Conservation (phyloP, 352 stramenopile species). For the Globisporangium heterothallicum region DNA sequence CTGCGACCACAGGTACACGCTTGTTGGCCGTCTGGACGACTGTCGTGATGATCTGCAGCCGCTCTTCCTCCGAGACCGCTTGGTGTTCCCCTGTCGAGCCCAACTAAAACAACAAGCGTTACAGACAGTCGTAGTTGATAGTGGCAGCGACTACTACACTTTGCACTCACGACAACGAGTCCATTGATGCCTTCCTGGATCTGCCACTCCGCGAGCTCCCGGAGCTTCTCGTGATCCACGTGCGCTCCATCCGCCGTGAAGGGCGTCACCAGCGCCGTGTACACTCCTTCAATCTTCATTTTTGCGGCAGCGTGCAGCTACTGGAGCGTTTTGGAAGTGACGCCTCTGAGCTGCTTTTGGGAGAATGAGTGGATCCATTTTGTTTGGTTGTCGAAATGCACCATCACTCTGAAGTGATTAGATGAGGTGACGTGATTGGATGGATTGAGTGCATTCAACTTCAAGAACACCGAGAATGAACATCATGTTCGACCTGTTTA, state of each 20-base stretch:
- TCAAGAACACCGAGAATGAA: no score
- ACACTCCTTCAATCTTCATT: slow-evolving; percentile 78
- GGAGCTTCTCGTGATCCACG: slow-evolving; percentile 92
- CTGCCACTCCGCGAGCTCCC: slow-evolving; percentile 90
- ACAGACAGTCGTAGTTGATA: neutral
- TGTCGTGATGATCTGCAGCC: slow-evolving; percentile 90
- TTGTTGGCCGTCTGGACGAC: slow-evolving; percentile 74
- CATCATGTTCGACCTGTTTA: no score
- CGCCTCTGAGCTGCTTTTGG: no score
- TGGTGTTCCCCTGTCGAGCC: slow-evolving; percentile 96
- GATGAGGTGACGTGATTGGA: no score
- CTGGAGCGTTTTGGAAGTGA: no score
- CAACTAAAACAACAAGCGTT: slow-evolving; percentile 36
- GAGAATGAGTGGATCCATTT: no score
- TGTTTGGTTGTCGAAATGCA: no score
- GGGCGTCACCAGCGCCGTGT: slow-evolving; percentile 94
- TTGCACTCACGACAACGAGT: slow-evolving; percentile 84
- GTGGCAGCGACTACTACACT: neutral
- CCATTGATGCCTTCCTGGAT: slow-evolving; percentile 93
- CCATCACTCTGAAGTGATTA: no score
- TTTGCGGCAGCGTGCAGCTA: no score
- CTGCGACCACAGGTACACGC: slow-evolving; percentile 92
- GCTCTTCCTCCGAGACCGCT: slow-evolving; percentile 92
- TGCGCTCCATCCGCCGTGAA: slow-evolving; percentile 87
- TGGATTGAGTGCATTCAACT: no score